phyloP scores from a whole-genome alignment of 768 basidiomycete genomes.

The Rhizopogon roseolus region DNA sequence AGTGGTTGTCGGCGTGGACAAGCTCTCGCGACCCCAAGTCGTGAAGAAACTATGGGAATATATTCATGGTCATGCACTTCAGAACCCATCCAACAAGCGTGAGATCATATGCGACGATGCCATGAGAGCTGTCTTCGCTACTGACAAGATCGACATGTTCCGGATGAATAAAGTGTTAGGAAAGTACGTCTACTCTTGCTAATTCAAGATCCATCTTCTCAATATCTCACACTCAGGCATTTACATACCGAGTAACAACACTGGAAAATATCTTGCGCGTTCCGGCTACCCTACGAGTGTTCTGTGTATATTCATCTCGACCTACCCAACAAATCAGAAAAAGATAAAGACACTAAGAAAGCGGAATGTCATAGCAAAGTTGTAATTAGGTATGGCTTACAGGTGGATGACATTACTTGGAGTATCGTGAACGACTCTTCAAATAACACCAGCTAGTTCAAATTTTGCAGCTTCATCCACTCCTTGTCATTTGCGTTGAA shows the following conservation, averaged over 20 bases:
- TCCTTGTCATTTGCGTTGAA: slow-evolving; percentile 82
- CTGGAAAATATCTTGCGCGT: neutral
- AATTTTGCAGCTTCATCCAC: slow-evolving; percentile 79
- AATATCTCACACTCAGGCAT: slow-evolving; percentile 17
- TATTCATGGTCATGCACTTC: slow-evolving; percentile 75
- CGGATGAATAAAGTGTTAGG: slow-evolving; percentile 90
- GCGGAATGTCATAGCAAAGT: neutral
- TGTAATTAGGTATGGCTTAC: neutral
- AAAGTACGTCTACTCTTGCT: slow-evolving; percentile 40
- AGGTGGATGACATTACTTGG: neutral
- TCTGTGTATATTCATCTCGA: neutral
- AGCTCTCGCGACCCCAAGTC: slow-evolving; percentile 81
- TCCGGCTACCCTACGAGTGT: neutral
- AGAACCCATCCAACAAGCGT: slow-evolving; percentile 79
- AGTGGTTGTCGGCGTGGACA: slow-evolving; percentile 58
- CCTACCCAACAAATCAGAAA: neutral
- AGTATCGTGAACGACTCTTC: neutral
- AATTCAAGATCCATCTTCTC: neutral
- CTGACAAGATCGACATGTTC: slow-evolving; percentile 89
- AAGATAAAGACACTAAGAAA: neutral
- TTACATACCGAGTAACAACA: slow-evolving; percentile 23
- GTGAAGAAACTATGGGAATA: slow-evolving; percentile 90
- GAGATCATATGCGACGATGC: slow-evolving; percentile 82
- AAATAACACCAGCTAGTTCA: slow-evolving; percentile 43
- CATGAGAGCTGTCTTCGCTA: slow-evolving; percentile 70